These are phyloP conservation scores for Acarospora socialis DNA, from an alignment of 2,329 filamentous ascomycete genomes.

Conservation along the genomic window DNA sequence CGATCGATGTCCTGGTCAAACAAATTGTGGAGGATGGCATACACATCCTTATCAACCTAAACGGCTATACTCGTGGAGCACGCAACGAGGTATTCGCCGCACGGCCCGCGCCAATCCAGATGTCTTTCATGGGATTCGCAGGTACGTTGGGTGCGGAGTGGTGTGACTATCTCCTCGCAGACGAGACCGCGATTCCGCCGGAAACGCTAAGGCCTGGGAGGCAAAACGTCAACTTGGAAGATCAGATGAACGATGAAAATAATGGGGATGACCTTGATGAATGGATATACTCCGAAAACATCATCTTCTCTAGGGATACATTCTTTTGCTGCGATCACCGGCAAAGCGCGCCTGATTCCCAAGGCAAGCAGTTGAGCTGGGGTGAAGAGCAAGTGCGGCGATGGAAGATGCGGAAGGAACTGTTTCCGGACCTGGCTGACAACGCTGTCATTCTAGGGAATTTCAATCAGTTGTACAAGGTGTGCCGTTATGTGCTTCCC, in stretches of 20 bases:
- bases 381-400: conserved; percentile 65
- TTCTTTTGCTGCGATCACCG: conserved; percentile 98
- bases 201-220: conserved; percentile 69
- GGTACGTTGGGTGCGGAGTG: conserved; percentile 92
- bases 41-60: conserved; percentile 93
- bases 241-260: conserved; percentile 48
- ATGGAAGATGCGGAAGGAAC: conserved; percentile 84
- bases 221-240: conserved; percentile 58
- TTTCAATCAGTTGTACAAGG: conserved; percentile 98
- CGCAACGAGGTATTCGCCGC: conserved; percentile 95
- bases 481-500: conserved; percentile 26
- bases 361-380: conserved; percentile 59
- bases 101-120: conserved; percentile 85
- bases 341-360: conserved; percentile 65
- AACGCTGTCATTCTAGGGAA: conserved; percentile 87
- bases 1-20: conserved; percentile 66
- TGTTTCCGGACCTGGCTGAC: conserved; percentile 73
- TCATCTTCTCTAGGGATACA: conserved; percentile 84
- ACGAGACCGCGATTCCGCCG: conserved; percentile 70
- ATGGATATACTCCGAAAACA: conserved; percentile 95
- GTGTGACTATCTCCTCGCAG: conserved; percentile 94
- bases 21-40: conserved; percentile 81
- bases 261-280: conserved; percentile 55
- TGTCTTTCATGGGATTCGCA: conserved; percentile 99
- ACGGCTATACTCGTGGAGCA: conserved; percentile 93